Base-by-base conservation (phyloP, 257 asterid species). In the Nicotiana obtusifolia region DNA sequence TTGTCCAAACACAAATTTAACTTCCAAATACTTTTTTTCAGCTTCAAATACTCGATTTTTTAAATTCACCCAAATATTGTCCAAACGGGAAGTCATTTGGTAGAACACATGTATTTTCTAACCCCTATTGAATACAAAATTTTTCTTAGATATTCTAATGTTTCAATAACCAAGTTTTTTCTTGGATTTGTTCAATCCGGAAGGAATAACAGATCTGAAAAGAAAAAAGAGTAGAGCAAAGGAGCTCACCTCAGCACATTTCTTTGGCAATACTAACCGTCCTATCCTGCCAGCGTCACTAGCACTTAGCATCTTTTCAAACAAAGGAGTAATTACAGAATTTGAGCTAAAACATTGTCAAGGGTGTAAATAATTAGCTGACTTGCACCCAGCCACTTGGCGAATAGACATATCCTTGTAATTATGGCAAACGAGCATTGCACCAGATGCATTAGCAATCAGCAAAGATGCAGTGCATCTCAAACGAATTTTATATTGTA, bases 231-330 rank as follows among this genome's bases (percentile, higher is more conserved):
- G 30, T 33, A 49, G 62, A 54, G 22, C 57, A 82, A 6, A 84
- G 80, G 78, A 65, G 76, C 92, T 90, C 84, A 92, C 99, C 98
- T 95, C 99, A 19, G 98, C 99, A 79, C 99, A 94, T 85, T 91
- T 95, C 84, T 95, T 95, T 30, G 99, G 99, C 68, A 95, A 91
- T 80, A 95, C 96, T 84, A 95, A 81, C 86, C 99, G 97, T 82
- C 99, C 98, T 81, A 95, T 87, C 86, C 93, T 84, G 67, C 99
- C 96, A 82, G 99, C 98, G 84, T 95, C 99, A 67, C 98, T 95
- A 82, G 98, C 98, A 80, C 96, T 95, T 79, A 95, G 86, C 91
- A 89, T 92, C 90, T 95, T 95, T 90, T 95, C 98, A 54, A 95
- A 95, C 91, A 95, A 84, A 60, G 99, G 98, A 68, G 90, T 92